phyloP scores from a whole-genome alignment of 179 eudicot genomes.

The Sideroxylon spinosum region DNA sequence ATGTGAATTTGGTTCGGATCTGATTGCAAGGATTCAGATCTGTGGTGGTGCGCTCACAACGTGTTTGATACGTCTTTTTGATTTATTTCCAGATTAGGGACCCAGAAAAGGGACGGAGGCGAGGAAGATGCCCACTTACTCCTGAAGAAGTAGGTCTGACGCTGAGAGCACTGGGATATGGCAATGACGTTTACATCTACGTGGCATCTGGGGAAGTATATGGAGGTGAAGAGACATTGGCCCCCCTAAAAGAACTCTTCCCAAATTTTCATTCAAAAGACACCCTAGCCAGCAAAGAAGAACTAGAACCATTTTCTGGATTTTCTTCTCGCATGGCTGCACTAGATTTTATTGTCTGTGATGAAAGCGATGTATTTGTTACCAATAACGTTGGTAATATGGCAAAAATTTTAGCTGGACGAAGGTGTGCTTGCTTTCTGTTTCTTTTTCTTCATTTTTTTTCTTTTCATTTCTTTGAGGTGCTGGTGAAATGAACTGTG shows the following conservation, averaged over 20 bases:
- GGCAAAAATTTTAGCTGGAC: constrained; percentile 92
- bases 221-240: constrained; percentile 79
- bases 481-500: background rate
- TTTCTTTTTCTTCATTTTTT: background rate
- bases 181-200: constrained; percentile 71
- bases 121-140: constrained; percentile 93
- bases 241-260: constrained; percentile 73
- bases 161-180: constrained; percentile 92
- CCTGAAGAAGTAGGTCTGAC: constrained; percentile 96
- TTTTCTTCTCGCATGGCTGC: constrained; percentile 99
- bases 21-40: background rate
- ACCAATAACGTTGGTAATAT: constrained; percentile 90
- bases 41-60: background rate
- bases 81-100: constrained; percentile 52
- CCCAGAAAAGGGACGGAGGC: constrained; percentile 89
- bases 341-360: constrained; percentile 85
- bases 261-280: constrained; percentile 89
- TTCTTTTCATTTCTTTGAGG: background rate
- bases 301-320: constrained; percentile 56
- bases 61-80: background rate
- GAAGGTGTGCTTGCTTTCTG: constrained; percentile 46
- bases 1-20: background rate
- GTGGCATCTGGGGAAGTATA: constrained; percentile 97
- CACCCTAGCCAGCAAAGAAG: constrained; percentile 74
- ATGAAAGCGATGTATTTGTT: constrained; percentile 89